Evolutionary conservation across 768 basidiomycete genomes (phyloP).

Genomic region (Boletus tylopilopsis): DNA sequence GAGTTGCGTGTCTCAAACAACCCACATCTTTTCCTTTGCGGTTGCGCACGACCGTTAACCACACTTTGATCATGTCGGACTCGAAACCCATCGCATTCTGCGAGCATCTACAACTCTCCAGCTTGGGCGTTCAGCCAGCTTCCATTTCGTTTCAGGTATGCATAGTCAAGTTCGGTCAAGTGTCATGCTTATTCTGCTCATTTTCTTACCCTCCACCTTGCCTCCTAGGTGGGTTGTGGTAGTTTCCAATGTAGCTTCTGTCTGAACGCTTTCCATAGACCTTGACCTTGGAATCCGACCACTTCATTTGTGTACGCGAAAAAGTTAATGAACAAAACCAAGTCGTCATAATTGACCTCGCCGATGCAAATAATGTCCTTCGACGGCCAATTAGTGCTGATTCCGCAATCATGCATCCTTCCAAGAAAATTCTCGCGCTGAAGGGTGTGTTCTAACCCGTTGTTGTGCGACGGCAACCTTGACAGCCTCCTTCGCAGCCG

Average conservation of each 20-base stretch:
- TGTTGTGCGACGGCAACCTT: neutral
- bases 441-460: slow-evolving; percentile 52
- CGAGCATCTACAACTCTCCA: slow-evolving; percentile 92
- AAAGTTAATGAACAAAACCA: slow-evolving; percentile 94
- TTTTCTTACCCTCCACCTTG: neutral
- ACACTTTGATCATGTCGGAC: slow-evolving; percentile 27
- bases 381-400: slow-evolving; percentile 97
- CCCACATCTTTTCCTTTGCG: slow-evolving; percentile 20
- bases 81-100: slow-evolving; percentile 82
- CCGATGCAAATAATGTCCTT: slow-evolving; percentile 95
- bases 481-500: slow-evolving; percentile 49
- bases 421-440: slow-evolving; percentile 93
- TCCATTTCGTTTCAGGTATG: slow-evolving; percentile 94
- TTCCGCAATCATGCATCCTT: slow-evolving; percentile 97
- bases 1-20: slow-evolving; percentile 18
- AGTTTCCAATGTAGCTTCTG: neutral
- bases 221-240: slow-evolving; percentile 19
- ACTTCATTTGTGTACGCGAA: slow-evolving; percentile 97
- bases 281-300: slow-evolving; percentile 94
- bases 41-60: slow-evolving; percentile 15
- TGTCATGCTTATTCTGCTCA: slow-evolving; percentile 16
- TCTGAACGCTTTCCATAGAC: slow-evolving; percentile 49
- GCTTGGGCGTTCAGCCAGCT: slow-evolving; percentile 91
- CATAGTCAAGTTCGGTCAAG: slow-evolving; percentile 32
- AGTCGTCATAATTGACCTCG: slow-evolving; percentile 97